Evolutionary conservation across 2,329 filamentous ascomycete species (phyloP), one percentile per base, ranked within the genome.

Genomic region (Phyllosticta ampelicida): DNA sequence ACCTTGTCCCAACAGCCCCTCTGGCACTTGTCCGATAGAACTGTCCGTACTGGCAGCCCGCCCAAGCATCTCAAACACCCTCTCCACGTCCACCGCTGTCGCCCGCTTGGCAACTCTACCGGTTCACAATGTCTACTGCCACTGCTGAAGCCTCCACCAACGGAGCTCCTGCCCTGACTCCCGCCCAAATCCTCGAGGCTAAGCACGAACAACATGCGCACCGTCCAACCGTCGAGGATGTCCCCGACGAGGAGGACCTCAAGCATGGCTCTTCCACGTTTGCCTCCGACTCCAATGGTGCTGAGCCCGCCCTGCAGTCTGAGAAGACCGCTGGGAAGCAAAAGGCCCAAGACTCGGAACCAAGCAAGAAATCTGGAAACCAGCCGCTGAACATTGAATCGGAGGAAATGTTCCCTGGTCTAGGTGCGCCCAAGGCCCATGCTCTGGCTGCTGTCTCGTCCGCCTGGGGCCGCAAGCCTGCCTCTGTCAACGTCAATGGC

Each of bases 341-440:
- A 69, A 86, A 85, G 70, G 78, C 77, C 36, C 77, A 81, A 58
- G 72, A 78, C 30, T 70, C 75, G 1, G 70, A 68, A 51, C 63
- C 70, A 50, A 62, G 73, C 29, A 73, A 71, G 55, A 65, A 69
- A 51, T 64, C 66, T 28, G 62, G 63, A 54, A 61, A 64, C 30
- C 62, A 54, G 28, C 66, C 78, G 55, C 76, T 96, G 61, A 89
- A 97, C 72, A 91, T 89, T 19, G 82, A 89, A 67, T 95, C 89
- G 18, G 88, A 95, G 69, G 91, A 97, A 73, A 78, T 89, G 60
- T 99, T 99, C 80, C 94, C 94, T n/a, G 86, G 91, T 65, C 82
- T 99, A 52, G 92, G 91, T 56, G 80, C 82, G 62, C 77, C 84
- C 56, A 91, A 90, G 73, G 77, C 84, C 30, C 74, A 75, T 63